Conservation (phyloP, 805 yeast genomes). For the Schizosaccharomyces octosporus region DNA sequence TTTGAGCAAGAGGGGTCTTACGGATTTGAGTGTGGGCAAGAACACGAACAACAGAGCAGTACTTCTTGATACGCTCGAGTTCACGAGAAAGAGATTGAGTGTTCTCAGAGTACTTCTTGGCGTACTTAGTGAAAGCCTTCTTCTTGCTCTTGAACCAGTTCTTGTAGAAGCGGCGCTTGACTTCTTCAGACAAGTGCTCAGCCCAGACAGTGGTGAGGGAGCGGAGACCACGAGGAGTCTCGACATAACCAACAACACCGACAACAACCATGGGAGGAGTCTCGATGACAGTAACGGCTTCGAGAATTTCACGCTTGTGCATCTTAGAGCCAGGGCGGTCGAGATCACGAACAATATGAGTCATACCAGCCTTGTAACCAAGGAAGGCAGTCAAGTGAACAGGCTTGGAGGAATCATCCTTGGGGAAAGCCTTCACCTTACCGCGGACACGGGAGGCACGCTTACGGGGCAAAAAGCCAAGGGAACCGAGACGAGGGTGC, state of each 20-base stretch:
- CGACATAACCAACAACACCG: slow-evolving; percentile 99
- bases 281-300: slow-evolving; percentile 97
- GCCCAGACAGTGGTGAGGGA: slow-evolving; percentile 99
- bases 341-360: slow-evolving; percentile 98
- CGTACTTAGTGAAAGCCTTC: slow-evolving; percentile 99
- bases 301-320: slow-evolving; percentile 99
- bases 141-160: slow-evolving; percentile 99
- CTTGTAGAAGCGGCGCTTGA: slow-evolving; percentile 99
- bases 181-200: slow-evolving; percentile 96
- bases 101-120: slow-evolving; percentile 68
- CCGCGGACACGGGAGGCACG: slow-evolving; percentile 97
- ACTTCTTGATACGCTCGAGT: slow-evolving; percentile 94
- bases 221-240: slow-evolving; percentile 99
- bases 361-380: slow-evolving; percentile 84
- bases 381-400: slow-evolving; percentile 97
- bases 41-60: slow-evolving; percentile 96
- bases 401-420: slow-evolving; percentile 91
- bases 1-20: slow-evolving; percentile 95
- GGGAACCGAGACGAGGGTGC: slow-evolving; percentile 99
- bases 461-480: slow-evolving; percentile 99
- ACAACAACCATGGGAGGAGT: slow-evolving; percentile 97
- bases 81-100: slow-evolving; percentile 78
- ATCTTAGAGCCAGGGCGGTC: slow-evolving; percentile 99
- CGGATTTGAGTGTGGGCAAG: slow-evolving; percentile 98
- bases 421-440: slow-evolving; percentile 97